Conservation (phyloP, 805 yeast species). For the Hanseniaspora valbyensis region DNA sequence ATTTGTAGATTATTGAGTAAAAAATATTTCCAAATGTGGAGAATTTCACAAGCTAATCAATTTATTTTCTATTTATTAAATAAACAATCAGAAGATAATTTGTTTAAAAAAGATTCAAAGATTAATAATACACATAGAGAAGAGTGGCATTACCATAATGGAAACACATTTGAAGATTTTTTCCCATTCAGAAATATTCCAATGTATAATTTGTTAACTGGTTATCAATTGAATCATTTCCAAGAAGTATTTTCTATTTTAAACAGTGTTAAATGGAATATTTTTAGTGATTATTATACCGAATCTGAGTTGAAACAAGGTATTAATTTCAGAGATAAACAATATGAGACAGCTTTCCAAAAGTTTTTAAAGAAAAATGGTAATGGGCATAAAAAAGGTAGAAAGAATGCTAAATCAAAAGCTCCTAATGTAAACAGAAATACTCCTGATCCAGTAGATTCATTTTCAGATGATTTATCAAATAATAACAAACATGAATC, state of each 20-base stretch:
- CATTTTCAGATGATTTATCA: neutral
- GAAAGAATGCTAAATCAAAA: neutral
- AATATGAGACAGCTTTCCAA: conserved; percentile 10
- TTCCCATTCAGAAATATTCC: conserved; percentile 24
- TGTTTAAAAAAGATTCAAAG: conserved; percentile 23
- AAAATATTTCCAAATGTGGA: conserved; percentile 57
- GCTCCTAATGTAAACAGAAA: neutral
- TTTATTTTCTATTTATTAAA: conserved; percentile 32
- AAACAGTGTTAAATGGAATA: conserved; percentile 17
- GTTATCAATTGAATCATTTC: conserved; percentile 21
- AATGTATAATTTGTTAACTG: conserved; percentile 20
- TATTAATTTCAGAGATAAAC: conserved; percentile 5
- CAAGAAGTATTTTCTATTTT: conserved; percentile 20
- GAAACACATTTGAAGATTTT: neutral
- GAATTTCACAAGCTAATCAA: conserved; percentile 41
- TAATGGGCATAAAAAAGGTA: neutral
- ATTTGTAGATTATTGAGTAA: conserved; percentile 37
- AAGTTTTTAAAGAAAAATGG: conserved; percentile 8
- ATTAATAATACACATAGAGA: conserved; percentile 20
- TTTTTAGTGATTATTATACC: conserved; percentile 14
- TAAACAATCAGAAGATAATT: conserved; percentile 24
- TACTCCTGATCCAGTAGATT: neutral
- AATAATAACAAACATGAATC: neutral
- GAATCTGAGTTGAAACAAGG: conserved; percentile 16
- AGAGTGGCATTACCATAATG: conserved; percentile 8